These are phyloP conservation scores for Falciphora oryzae DNA, from an alignment of 2,329 filamentous ascomycete species.

Conservation along the genomic window DNA sequence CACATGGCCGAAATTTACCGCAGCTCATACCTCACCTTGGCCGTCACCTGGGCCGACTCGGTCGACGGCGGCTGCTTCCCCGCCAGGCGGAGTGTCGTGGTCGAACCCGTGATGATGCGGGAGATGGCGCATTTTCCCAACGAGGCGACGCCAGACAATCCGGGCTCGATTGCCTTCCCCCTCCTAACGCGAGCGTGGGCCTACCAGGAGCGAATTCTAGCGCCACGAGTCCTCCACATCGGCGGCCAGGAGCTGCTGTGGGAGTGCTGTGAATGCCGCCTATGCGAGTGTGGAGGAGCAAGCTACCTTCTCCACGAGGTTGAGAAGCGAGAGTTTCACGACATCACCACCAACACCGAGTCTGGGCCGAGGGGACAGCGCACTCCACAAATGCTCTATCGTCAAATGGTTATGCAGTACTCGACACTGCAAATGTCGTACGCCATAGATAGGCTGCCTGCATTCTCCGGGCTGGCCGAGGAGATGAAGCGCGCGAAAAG, in stretches of 20 bases:
- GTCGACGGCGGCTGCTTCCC: background rate
- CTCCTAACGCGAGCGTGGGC: background rate
- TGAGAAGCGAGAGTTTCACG: background rate
- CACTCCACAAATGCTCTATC: background rate
- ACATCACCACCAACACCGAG: background rate
- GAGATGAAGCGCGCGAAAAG: background rate
- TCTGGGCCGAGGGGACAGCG: no score
- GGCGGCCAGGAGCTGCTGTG: background rate
- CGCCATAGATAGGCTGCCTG: background rate
- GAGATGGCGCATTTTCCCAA: background rate
- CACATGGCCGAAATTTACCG: background rate
- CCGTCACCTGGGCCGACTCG: background rate
- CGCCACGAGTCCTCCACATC: background rate
- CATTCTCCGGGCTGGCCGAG: constrained; percentile 1
- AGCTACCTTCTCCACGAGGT: background rate
- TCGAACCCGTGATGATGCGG: background rate
- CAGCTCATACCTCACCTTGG: constrained; percentile 2
- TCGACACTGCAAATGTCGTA: background rate
- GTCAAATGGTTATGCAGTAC: background rate
- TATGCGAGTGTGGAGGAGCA: background rate
- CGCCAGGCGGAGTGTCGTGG: background rate
- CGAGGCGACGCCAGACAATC: background rate
- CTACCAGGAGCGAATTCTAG: background rate
- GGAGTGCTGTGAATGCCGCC: background rate
- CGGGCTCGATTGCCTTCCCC: background rate